Conservation (phyloP, 83 land plant species). For the Thuja plicata region DNA sequence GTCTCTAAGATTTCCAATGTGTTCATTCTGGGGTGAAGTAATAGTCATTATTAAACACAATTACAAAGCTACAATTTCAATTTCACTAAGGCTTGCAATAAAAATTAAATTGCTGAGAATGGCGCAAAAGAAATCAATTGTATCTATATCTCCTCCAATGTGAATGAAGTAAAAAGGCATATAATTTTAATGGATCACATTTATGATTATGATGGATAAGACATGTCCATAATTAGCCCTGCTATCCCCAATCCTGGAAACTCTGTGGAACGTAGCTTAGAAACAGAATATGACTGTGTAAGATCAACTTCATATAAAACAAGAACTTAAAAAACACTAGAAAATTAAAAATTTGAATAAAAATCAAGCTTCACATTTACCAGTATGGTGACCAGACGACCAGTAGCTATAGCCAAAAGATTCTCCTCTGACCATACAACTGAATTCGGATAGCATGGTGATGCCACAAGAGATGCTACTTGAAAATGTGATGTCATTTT, state of each 20-base stretch:
- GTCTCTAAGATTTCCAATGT: neutral
- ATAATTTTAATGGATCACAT: too few species aligned
- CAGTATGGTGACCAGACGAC: constrained; percentile 78
- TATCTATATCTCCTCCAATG: too few species aligned
- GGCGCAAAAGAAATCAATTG: too few species aligned
- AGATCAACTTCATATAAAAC: neutral
- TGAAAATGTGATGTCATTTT: constrained; percentile 45
- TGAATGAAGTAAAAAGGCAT: too few species aligned
- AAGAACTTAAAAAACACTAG: neutral
- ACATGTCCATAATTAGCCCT: neutral
- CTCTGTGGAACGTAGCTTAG: neutral
- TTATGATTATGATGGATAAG: too few species aligned
- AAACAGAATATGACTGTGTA: neutral
- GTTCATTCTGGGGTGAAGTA: neutral
- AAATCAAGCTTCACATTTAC: constrained; percentile 25
- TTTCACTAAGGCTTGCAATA: too few species aligned
- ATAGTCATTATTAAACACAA: neutral
- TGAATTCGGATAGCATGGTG: constrained; percentile 69
- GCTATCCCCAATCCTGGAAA: neutral
- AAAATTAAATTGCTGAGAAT: too few species aligned
- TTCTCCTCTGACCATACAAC: constrained; percentile 88
- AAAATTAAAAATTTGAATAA: neutral
- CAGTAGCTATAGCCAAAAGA: constrained; percentile 79
- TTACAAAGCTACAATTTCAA: too few species aligned
- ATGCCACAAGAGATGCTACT: constrained; percentile 53